Base-by-base conservation (phyloP, 2,329 filamentous ascomycete genomes). In the Penicillium sp. region DNA sequence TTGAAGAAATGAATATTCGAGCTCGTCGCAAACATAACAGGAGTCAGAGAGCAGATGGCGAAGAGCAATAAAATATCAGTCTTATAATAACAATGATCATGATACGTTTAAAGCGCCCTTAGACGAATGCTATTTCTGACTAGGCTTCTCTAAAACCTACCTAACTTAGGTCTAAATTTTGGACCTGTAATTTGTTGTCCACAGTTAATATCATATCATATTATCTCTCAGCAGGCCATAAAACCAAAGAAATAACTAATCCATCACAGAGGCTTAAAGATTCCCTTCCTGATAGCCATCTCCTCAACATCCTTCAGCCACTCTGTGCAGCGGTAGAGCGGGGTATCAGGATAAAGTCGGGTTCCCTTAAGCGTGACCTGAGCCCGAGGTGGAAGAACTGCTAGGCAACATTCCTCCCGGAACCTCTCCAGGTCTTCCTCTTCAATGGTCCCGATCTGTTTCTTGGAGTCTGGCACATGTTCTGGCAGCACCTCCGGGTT, bases 251-350 rank as follows among this genome's bases (percentile, higher is more conserved):
- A 27, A 11, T 6, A 39, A 45, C 23, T 15, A n/a, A 38, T n/a
- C 31, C 23, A n/a, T 53, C 29, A 47, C 4, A 41, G 9, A 23
- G 47, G 43, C 46, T 57, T 53, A 23, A 66, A 58, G 11, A 65
- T 62, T 23, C 59, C 59, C 45, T 57, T 60, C 36, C 56, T 38
- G 41, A 65, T 34, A 27, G 61, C 62, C 59, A 59, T 27, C 29
- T 53, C 59, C 29, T 56, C 53, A 31, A 62, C 58, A 54, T 62
- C 64, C 16, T 58, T 56, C 27, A 65, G 15, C 63, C 58, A 63
- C 23, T 63, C 45, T 3, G 40, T 44, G 44, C 63, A 63, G 4
- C 57, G 57, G 39, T 60, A 64, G 27, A 61, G 58, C n/a, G 57
- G 61, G 33, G 29, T 59, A 19, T 51, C 53, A 34, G 55, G 58